A percentile compares a stretch with the other conserved stretches of the same genome.
Evolutionary conservation across 1,284 basidiomycete genomes (phyloP).

Genomic region (Irpex sp.): DNA sequence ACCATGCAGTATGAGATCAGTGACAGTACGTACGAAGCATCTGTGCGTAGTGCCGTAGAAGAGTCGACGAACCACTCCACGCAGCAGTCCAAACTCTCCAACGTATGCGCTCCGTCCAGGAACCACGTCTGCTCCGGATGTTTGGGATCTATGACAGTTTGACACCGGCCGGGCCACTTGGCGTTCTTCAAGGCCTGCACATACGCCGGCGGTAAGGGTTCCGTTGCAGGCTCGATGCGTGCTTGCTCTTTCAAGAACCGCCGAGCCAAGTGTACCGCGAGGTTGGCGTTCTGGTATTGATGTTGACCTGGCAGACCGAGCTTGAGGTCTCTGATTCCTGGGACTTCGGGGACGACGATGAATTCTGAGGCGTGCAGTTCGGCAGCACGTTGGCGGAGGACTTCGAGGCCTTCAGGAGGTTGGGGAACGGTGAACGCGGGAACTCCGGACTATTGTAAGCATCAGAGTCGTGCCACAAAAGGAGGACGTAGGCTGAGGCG

Average conservation of each 20-base stretch:
- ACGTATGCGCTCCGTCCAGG: slow-evolving; percentile 94
- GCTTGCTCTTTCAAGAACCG: slow-evolving; percentile 56
- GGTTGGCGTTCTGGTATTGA: slow-evolving; percentile 85
- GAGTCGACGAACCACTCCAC: slow-evolving; percentile 80
- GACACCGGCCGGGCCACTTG: slow-evolving; percentile 96
- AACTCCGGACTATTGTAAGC: slow-evolving; percentile 54
- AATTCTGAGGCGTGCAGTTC: slow-evolving; percentile 57
- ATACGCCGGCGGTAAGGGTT: slow-evolving; percentile 47
- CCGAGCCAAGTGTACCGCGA: slow-evolving; percentile 77
- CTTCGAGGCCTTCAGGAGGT: slow-evolving; percentile 59
- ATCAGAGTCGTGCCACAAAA: not conserved
- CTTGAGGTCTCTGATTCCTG: slow-evolving; percentile 47
- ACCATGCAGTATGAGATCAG: too few relatives aligned
- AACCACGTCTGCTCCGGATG: slow-evolving; percentile 67
- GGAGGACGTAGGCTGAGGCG: slow-evolving; percentile 1
- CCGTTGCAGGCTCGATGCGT: slow-evolving; percentile 20
- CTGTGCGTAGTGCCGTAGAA: slow-evolving; percentile 36
- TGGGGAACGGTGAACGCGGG: slow-evolving; percentile 85
- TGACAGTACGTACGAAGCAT: slow-evolving; percentile 15
- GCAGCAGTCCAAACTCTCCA: slow-evolving; percentile 85
- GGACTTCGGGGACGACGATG: slow-evolving; percentile 43
- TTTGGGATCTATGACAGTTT: slow-evolving; percentile 64
- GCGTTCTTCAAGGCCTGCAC: slow-evolving; percentile 62
- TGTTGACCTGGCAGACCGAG: slow-evolving; percentile 85
- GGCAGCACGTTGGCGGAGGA: slow-evolving; percentile 62